phyloP scores from a whole-genome alignment of 2,329 filamentous ascomycete genomes.

The Beauveria brongniartii region DNA sequence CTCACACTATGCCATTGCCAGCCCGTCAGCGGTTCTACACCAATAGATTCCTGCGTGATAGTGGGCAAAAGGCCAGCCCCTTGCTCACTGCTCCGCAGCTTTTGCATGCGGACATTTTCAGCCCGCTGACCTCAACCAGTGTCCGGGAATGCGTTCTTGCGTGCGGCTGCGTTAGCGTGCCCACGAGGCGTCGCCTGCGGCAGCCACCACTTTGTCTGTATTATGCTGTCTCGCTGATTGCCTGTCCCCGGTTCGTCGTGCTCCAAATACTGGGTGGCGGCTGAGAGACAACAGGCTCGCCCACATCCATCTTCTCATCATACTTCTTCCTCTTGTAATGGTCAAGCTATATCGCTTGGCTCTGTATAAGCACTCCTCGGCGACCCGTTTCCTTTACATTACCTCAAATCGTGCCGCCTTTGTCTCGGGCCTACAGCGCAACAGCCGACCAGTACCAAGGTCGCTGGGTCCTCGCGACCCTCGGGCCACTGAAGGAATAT shows the following conservation, averaged over 20 bases:
- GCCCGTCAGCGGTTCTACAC: slow-evolving; percentile 5
- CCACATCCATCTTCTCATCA: neutral
- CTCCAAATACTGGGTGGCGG: slow-evolving; percentile 3
- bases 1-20: neutral
- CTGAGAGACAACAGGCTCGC: neutral
- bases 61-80: neutral
- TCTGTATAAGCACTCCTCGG: neutral
- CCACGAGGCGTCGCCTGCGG: slow-evolving; percentile 7
- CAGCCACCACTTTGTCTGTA: neutral
- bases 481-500: neutral
- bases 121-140: neutral
- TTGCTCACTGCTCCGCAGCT: neutral
- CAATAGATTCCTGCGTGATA: slow-evolving; percentile 3
- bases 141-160: neutral
- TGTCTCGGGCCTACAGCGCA: neutral
- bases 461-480: neutral
- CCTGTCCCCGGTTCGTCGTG: neutral
- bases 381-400: neutral
- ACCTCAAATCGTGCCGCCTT: neutral
- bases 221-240: neutral
- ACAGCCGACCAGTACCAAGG: neutral
- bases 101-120: neutral
- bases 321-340: neutral
- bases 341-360: neutral
- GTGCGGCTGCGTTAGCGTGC: slow-evolving; percentile 8